Evolutionary conservation across 768 basidiomycete genomes (phyloP), one percentile per base, ranked within the genome.

Genomic region (Pisolithus marmoratus): DNA sequence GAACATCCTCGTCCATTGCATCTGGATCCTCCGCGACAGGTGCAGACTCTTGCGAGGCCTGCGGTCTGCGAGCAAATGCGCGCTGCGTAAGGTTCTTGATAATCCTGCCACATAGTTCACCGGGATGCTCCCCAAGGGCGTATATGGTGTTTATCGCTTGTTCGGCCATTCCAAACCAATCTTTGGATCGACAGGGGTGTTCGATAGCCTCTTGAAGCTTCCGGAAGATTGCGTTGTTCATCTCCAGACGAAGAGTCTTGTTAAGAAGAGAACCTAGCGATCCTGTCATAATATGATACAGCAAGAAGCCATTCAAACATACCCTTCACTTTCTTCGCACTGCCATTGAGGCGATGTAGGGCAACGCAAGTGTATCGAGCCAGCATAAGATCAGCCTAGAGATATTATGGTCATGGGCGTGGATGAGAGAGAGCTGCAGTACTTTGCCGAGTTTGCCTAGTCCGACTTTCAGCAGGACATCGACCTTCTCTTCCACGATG

Each of bases 241-340:
- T 97, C 8, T 86, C 84, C 52, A 93, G 73, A 3, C 95, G 84
- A 48, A 90, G 76, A 2, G 84, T 86, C 60, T 90, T 93, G 73
- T 96, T 90, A 19, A 83, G 73, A 8, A 96, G 78, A 0, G 94
- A 97, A 4, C 94, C 91, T 91, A 49, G 9, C 22, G 38, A 47
- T 12, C 9, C 5, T 23, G 46, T 34, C 26, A 40, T 12, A 12
- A 14, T 22, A 29, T 26, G 5, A 46, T 50, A 17, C 19, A n/a
- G 22, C 24, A 6, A n/a, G 27, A 20, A 46, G 15, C 5, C 34
- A 15, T n/a, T 19, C 12, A 11, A 19, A 50, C 68, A 49, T 50
- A 85, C 93, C 95, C 75, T 99, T 99, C 54, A 99, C 82, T 65
- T 98, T 99, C 75, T 99, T 99, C 26, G 83, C 90, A 58, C 90